A percentile compares a stretch with the other conserved stretches of the same genome.
Evolutionary conservation across 306 rosid species (phyloP).

Genomic region (Dryas octopetala): DNA sequence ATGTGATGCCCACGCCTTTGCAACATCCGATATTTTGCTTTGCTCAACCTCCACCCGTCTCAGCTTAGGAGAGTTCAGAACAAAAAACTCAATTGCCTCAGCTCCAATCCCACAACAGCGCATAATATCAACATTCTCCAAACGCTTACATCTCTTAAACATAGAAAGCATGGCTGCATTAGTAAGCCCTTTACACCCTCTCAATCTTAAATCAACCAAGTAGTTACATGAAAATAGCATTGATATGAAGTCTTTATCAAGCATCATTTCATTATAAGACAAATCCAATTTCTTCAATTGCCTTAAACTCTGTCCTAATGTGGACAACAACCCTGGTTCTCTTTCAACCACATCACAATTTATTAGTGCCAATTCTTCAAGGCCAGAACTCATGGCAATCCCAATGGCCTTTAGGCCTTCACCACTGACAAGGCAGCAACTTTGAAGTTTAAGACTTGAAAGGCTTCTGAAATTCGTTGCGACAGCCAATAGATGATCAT

Average conservation of each 20-base stretch:
- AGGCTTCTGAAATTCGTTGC: constrained; percentile 49
- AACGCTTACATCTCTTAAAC: constrained; percentile 55
- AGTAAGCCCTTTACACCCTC: constrained; percentile 70
- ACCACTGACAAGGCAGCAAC: constrained; percentile 78
- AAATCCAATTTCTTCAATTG: constrained; percentile 64
- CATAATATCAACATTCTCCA: constrained; percentile 65
- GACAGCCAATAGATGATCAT: constrained; percentile 57
- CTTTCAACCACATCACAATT: constrained; percentile 86
- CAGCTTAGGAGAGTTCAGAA: constrained; percentile 48
- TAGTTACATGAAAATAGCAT: constrained; percentile 63
- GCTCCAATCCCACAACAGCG: constrained; percentile 55
- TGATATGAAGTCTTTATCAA: constrained; percentile 68
- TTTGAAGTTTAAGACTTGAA: constrained; percentile 61
- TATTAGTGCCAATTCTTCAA: constrained; percentile 72
- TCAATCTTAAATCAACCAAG: constrained; percentile 60
- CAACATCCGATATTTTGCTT: constrained; percentile 58
- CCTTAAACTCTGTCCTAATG: constrained; percentile 75
- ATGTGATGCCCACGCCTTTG: constrained; percentile 46
- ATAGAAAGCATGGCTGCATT: constrained; percentile 37
- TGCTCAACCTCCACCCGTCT: constrained; percentile 65
- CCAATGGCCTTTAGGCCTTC: constrained; percentile 70
- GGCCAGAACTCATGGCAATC: constrained; percentile 38
- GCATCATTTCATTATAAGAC: constrained; percentile 73
- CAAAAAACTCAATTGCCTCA: constrained; percentile 49
- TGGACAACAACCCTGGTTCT: constrained; percentile 74